Evolutionary conservation across 2,329 filamentous ascomycete genomes (phyloP), one percentile per base, ranked within the genome.

Genomic region (Colletotrichum magnum): DNA sequence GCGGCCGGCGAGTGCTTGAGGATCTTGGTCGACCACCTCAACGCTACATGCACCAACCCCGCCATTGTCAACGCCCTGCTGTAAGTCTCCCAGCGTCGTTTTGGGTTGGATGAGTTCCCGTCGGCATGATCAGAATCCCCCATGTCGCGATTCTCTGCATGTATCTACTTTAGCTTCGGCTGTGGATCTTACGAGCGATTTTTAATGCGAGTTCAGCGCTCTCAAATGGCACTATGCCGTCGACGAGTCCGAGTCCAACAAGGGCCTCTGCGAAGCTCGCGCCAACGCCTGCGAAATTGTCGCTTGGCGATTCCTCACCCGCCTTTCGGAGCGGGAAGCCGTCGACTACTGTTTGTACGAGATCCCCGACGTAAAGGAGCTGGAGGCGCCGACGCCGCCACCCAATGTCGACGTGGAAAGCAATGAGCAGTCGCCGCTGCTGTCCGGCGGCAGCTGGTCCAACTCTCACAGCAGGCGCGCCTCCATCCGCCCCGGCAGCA

Each of bases 231-330:
- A 95, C 75, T 95, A 90, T 74, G 83, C 92, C 70, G 83, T 87
- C 26, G 86, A 88, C 13, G 82, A 86, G 41, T 91, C 92, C 71
- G 84, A 92, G 67, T 88, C 89, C 68, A 72, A 69, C 64, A 70
- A 68, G 47, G 89, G 90, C 4, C 81, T 95, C 39, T 89, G 90
- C 66, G 88, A 92, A 66, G 88, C 92, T 15, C 87, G 93, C 62
- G 92, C 91, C 21, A 88, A 89, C 75, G 92, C 92, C 32, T 95
- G 93, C 76, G 93, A 95, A 81, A 92, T 94, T 70, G 92, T 94
- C 15, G 93, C 93, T 45, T 94, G 92, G 91, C 88, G 93, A 47
- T 94, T 94, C 73, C 83, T 95, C 43, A 89, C 89, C 16, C 89
- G 89, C 63, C 82, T 94, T 39, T 91, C 90, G 2, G 92, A 94